A percentile compares a stretch with the other conserved stretches of the same genome.
These are phyloP conservation scores for Tuber magnatum DNA, from an alignment of 495 filamentous ascomycete species.

Conservation along the genomic window DNA sequence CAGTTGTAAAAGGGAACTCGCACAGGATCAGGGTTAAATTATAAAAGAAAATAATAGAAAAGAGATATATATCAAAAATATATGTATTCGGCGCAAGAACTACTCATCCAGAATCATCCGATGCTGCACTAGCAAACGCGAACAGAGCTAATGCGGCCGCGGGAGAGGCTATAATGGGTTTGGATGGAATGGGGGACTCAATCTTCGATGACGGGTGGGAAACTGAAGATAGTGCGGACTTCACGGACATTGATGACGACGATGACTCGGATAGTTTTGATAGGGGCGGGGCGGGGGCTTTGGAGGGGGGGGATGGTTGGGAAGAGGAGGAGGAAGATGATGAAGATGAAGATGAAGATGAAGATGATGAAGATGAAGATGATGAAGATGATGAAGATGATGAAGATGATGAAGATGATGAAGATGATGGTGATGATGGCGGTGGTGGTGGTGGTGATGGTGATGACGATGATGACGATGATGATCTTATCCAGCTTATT, in stretches of 20 bases:
- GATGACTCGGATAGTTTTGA: constrained; percentile 14
- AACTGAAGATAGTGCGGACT: constrained; percentile 41
- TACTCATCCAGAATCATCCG: too few relatives aligned
- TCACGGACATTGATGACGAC: constrained; percentile 43
- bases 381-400: constrained; percentile 49
- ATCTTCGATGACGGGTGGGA: constrained; percentile 40
- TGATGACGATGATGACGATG: constrained; percentile 52
- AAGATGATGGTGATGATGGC: constrained; percentile 25
- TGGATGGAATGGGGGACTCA: constrained; percentile 43
- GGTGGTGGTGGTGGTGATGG: constrained; percentile 45
- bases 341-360: constrained; percentile 48
- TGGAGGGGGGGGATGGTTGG: constrained; percentile 49
- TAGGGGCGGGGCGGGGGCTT: constrained; percentile 22
- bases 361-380: constrained; percentile 52
- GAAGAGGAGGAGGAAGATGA: constrained; percentile 36
- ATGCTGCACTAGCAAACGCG: constrained; percentile 59
- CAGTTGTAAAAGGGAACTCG: too few relatives aligned
- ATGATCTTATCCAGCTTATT: constrained; percentile 59
- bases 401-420: constrained; percentile 48
- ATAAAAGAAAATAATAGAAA: too few relatives aligned
- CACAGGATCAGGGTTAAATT: too few relatives aligned
- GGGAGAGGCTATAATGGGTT: constrained; percentile 42
- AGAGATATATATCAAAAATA: too few relatives aligned
- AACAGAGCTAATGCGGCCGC: constrained; percentile 49
- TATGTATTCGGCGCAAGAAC: too few relatives aligned